Evolutionary conservation across 2,329 filamentous ascomycete genomes (phyloP), one percentile per base, ranked within the genome.

Genomic region (Neofusicoccum laricinum): DNA sequence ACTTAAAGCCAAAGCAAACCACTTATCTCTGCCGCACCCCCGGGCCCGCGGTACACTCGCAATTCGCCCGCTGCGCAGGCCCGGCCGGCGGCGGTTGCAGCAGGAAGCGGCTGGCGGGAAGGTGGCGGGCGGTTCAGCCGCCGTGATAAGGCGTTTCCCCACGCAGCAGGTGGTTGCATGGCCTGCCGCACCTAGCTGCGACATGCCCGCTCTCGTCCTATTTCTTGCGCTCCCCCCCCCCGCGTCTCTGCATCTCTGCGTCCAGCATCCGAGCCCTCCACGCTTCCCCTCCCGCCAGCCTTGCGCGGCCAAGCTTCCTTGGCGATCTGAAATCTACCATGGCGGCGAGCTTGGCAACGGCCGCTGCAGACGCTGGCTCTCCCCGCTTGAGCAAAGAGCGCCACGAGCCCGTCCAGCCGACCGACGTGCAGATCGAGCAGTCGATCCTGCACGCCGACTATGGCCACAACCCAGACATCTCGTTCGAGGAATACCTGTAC

Each of bases 401-500:
- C 19, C 36, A 5, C 6, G 57, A 25, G 12, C 48, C 43, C 11
- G 34, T 19, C 7, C 17, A 59, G 30, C 55, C 51, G 14, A 57
- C 41, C 25, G 55, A 59, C n/a, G 43, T 59, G 4, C 55, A 49
- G 30, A 40, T 49, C 15, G 57, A 61, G 11, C 43, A 46, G 15
- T 46, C 43, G 3, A 49, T 40, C 43, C 19, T 61, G 30, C 57
- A 49, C 11, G 57, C 45, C 19, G 61, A 63, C 43, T 48, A 62
- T 7, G 36, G 43, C 17, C 71, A 74, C 50, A 71, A 75, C 50
- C 41, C 71, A 2, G 40, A 48, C 34, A 36, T 36, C 19, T 69
- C 69, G 1, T 76, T 79, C 59, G 78, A 79, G 64, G 77, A 79
- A 55, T 79, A 79, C 61, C 64, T 71, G n/a, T 75, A 76, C 66